These are phyloP conservation scores for Phylloporus sp. DNA, from an alignment of 768 basidiomycete species.

Conservation along the genomic window DNA sequence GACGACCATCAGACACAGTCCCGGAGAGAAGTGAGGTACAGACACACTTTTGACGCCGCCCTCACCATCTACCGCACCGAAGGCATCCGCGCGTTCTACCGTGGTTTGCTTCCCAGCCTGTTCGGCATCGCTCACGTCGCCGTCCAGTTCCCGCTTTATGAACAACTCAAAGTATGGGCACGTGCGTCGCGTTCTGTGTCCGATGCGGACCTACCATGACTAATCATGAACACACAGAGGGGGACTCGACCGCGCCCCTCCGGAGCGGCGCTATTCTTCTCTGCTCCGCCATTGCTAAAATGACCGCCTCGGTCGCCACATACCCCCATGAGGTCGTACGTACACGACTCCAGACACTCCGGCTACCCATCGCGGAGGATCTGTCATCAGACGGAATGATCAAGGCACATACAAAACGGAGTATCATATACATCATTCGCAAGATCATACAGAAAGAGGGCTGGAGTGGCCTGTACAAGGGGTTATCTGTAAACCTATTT, in stretches of 20 bases:
- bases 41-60: conserved; percentile 88
- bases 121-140: conserved; percentile 93
- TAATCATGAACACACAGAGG: conserved; percentile 17
- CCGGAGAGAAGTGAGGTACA: conserved; percentile 71
- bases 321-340: conserved; percentile 99
- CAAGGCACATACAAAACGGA: conserved; percentile 51
- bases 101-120: conserved; percentile 88
- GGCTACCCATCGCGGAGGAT: conserved; percentile 58
- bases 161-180: conserved; percentile 81
- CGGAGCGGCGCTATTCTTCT: conserved; percentile 60
- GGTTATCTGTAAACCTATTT: conserved; percentile 89
- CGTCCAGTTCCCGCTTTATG: conserved; percentile 96
- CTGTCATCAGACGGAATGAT: conserved; percentile 61
- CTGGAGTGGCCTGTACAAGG: conserved; percentile 87
- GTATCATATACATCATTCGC: conserved; percentile 69
- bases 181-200: conserved; percentile 52
- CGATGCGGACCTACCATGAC: background rate
- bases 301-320: conserved; percentile 92
- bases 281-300: conserved; percentile 92
- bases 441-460: conserved; percentile 80
- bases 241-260: conserved; percentile 29
- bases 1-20: conserved; percentile 67
- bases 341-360: conserved; percentile 92
- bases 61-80: conserved; percentile 86
- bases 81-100: conserved; percentile 87